Evolutionary conservation across 2,329 filamentous ascomycete species (phyloP).

Genomic region (Basipetospora chlamydospora): DNA sequence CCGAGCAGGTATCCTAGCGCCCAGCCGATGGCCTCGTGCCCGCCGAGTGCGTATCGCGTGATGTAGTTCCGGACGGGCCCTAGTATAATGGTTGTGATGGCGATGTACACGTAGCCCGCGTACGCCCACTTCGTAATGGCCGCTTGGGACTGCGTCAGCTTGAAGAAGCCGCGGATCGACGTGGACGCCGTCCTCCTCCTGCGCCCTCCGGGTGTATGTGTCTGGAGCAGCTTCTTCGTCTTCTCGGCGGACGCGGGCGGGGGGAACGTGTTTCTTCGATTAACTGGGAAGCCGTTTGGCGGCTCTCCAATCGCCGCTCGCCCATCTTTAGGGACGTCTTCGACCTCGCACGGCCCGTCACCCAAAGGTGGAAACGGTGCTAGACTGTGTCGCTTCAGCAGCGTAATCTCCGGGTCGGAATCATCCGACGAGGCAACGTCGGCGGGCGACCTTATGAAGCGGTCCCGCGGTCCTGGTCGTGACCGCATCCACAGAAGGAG

Average conservation of each 20-base stretch:
- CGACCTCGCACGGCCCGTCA: neutral
- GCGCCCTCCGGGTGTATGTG: conserved; percentile 47
- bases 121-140: conserved; percentile 68
- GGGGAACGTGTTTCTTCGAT: conserved; percentile 39
- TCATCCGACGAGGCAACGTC: conserved; percentile 2
- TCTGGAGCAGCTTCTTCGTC: conserved; percentile 14
- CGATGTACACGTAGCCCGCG: conserved; percentile 60
- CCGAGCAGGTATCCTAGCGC: conserved; percentile 80
- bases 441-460: no score
- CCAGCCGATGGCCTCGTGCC: conserved; percentile 80
- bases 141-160: conserved; percentile 68
- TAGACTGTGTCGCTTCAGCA: neutral
- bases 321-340: neutral
- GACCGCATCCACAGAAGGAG: conserved; percentile 4
- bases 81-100: conserved; percentile 52
- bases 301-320: conserved; percentile 7
- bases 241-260: conserved; percentile 20
- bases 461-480: no score
- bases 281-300: conserved; percentile 11
- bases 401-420: neutral
- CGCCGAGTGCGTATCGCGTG: conserved; percentile 47
- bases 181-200: conserved; percentile 50
- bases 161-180: conserved; percentile 58
- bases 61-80: conserved; percentile 60
- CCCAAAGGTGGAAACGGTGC: neutral